Percentiles rank a stretch among this genome's conserved stretches.
Evolutionary conservation across 2,329 filamentous ascomycete species (phyloP).

Genomic region (Microsporum ferrugineum): DNA sequence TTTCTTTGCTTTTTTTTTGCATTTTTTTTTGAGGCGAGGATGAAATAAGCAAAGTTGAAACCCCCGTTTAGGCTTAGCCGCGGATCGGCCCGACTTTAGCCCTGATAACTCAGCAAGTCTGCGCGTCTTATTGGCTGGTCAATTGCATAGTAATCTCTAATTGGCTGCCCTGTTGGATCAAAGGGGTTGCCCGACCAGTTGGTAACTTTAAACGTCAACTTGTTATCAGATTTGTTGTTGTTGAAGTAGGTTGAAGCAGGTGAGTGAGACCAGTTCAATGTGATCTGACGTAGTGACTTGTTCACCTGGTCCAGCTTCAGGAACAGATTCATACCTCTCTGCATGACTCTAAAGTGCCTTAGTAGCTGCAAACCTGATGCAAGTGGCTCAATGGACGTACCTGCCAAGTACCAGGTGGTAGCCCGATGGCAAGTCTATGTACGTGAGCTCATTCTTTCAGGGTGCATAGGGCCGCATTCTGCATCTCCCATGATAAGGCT

Average conservation of each 20-base stretch:
- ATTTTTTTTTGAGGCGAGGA: neutral
- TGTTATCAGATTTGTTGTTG: neutral
- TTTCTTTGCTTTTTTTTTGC: neutral
- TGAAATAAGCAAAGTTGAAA: neutral
- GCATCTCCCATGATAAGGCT: neutral
- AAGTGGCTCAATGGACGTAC: neutral
- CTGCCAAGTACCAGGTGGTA: neutral
- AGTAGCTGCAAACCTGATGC: neutral
- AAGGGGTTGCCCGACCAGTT: neutral
- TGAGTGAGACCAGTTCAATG: neutral
- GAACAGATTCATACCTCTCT: neutral
- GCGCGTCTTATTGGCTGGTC: neutral
- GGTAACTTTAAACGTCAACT: conserved; percentile 1
- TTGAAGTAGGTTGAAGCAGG: neutral
- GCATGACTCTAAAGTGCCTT: neutral
- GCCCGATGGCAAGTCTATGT: neutral
- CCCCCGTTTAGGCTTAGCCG: neutral
- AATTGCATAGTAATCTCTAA: neutral
- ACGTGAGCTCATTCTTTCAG: neutral
- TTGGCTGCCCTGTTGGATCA: neutral
- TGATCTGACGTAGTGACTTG: neutral
- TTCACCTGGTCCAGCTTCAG: neutral
- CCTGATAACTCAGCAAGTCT: neutral
- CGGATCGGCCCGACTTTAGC: conserved; percentile 1
- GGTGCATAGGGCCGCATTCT: neutral